These are phyloP conservation scores for Paramecium bursaria DNA, from an alignment of 73 alveolate genomes.

Conservation along the genomic window DNA sequence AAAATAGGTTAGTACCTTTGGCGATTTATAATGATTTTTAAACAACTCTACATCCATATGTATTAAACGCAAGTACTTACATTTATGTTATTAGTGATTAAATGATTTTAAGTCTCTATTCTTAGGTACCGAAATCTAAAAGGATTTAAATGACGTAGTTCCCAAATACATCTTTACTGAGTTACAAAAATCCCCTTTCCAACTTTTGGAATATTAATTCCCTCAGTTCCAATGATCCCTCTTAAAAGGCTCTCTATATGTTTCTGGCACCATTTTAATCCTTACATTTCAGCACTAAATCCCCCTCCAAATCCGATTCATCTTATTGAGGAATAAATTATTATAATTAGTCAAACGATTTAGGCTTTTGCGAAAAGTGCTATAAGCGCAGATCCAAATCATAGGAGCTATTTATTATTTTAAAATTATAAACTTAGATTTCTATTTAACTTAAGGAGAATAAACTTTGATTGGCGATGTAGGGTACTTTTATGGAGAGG, in stretches of 20 bases:
- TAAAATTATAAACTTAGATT: neutral
- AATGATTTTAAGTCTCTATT: conserved; percentile 62
- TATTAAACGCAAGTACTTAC: conserved; percentile 72
- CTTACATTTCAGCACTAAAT: conserved; percentile 61
- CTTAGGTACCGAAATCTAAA: conserved; percentile 71
- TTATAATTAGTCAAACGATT: neutral
- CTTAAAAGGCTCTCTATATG: conserved; percentile 74
- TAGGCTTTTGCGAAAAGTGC: neutral
- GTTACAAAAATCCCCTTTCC: conserved; percentile 69
- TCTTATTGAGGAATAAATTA: neutral
- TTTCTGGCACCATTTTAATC: conserved; percentile 76
- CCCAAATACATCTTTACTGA: conserved; percentile 81
- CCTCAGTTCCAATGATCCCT: conserved; percentile 68
- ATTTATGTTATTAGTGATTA: conserved; percentile 65
- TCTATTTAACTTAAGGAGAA: conserved; percentile 9
- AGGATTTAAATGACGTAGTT: conserved; percentile 79
- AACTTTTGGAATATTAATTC: conserved; percentile 71
- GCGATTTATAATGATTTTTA: conserved; percentile 74
- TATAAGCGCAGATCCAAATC: neutral
- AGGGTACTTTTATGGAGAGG: neutral
- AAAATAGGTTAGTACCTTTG: conserved; percentile 44
- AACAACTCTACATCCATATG: conserved; percentile 80
- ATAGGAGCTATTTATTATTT: neutral
- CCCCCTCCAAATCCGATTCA: conserved; percentile 3
- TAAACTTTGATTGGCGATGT: conserved; percentile 18